These are phyloP conservation scores for Pterothamnion heteromorphum DNA, from an alignment of 31 red algal species.

Conservation along the genomic window DNA sequence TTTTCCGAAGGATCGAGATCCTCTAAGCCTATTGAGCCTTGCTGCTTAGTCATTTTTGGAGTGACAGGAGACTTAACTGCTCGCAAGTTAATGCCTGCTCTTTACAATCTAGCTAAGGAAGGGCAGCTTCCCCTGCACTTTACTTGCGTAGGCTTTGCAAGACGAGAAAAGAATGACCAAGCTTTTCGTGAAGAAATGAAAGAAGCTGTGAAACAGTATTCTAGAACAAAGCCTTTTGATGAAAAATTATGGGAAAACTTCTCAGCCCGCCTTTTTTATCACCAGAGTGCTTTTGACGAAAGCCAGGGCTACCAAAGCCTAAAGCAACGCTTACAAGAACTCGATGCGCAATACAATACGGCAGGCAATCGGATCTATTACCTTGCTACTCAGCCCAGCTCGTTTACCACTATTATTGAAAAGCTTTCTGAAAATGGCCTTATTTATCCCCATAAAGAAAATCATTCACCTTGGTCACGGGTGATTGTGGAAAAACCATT, in stretches of 20 bases:
- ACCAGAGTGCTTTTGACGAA: constrained; percentile 2
- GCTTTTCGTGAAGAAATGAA: neutral
- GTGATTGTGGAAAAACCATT: constrained; percentile 98
- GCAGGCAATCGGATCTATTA: neutral
- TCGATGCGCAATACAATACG: neutral
- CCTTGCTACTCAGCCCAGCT: neutral
- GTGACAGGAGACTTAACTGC: constrained; percentile 4
- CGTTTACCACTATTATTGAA: neutral
- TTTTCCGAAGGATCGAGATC: too few relatives aligned
- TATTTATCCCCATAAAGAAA: neutral
- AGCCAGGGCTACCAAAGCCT: neutral
- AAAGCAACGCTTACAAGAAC: neutral
- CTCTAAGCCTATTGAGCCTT: neutral
- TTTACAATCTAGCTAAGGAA: neutral
- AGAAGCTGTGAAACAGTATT: neutral
- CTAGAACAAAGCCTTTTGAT: neutral
- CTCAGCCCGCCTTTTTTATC: neutral
- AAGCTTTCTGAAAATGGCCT: neutral
- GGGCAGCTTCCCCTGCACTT: neutral
- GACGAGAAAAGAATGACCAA: neutral
- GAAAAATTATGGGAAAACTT: neutral
- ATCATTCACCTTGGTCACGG: constrained; percentile 58
- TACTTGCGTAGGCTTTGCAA: neutral
- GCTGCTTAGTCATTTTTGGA: constrained; percentile 11
- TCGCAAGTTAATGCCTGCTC: constrained; percentile 15